Conservation (phyloP, 345 rosid genomes). For the Camelina sativa region DNA sequence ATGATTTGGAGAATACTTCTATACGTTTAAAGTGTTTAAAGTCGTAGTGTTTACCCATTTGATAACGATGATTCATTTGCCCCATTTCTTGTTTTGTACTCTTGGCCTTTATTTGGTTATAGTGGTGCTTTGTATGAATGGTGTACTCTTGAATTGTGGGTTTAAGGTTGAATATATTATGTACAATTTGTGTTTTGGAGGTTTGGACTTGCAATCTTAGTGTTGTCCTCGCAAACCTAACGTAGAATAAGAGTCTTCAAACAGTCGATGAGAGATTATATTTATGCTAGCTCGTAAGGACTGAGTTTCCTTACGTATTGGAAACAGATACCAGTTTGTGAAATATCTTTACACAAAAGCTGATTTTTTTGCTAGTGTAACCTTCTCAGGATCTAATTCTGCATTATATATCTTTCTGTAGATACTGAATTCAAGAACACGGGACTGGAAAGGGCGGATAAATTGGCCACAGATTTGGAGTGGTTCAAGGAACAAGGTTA, state of each 20-base stretch:
- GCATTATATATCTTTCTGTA: slow-evolving; percentile 34
- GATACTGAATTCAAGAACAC: slow-evolving; percentile 88
- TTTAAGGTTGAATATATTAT: not conserved
- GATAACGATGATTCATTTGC: not conserved
- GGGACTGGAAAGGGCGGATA: slow-evolving; percentile 81
- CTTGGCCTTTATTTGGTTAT: not conserved
- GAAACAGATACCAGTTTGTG: slow-evolving; percentile 13
- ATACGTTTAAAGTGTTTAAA: not conserved
- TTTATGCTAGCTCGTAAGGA: not conserved
- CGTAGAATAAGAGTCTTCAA: not conserved
- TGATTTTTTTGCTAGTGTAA: not conserved
- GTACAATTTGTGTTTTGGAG: not conserved
- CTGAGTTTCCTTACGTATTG: not conserved
- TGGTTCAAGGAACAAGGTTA: slow-evolving; percentile 95
- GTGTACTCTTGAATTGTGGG: not conserved
- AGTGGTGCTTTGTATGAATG: not conserved
- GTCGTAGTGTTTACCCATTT: not conserved
- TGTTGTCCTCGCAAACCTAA: not conserved
- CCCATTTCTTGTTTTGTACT: not conserved
- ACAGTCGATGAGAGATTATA: not conserved
- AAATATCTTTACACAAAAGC: not conserved
- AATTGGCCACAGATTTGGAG: slow-evolving; percentile 70
- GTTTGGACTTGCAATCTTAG: not conserved
- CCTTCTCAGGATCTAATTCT: not conserved
- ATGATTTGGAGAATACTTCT: no score